phyloP scores from a whole-genome alignment of 2,329 filamentous ascomycete species.

The Scedosporium aurantiacum region DNA sequence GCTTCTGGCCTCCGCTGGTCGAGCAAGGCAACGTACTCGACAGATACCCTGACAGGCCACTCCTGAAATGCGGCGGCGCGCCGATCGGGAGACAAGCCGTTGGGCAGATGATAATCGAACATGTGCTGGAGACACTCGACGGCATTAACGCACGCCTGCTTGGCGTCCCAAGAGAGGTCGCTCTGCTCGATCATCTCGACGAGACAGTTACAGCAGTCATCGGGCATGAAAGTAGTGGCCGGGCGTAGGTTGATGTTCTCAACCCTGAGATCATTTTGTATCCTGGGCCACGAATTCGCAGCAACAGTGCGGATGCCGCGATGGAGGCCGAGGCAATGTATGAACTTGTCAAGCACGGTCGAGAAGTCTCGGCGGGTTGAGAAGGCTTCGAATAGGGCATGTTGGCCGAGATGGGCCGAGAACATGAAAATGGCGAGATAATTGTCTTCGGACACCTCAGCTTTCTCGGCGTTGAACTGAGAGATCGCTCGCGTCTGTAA shows the following conservation, averaged over 20 bases:
- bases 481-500: constrained; percentile 32
- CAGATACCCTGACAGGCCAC: constrained; percentile 8
- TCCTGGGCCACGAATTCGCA: constrained; percentile 19
- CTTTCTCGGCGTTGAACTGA: constrained; percentile 23
- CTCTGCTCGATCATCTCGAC: constrained; percentile 20
- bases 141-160: constrained; percentile 12
- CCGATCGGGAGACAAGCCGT: constrained; percentile 5
- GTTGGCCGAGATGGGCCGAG: constrained; percentile 30
- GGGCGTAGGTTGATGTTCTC: constrained; percentile 9
- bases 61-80: constrained; percentile 13
- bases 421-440: constrained; percentile 33
- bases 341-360: constrained; percentile 27
- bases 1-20: constrained; percentile 26
- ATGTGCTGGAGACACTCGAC: constrained; percentile 19
- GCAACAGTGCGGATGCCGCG: constrained; percentile 29
- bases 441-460: constrained; percentile 14
- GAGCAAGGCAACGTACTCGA: constrained; percentile 24
- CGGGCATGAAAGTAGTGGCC: neutral
- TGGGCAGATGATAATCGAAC: constrained; percentile 15
- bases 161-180: constrained; percentile 11
- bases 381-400: constrained; percentile 37
- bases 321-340: constrained; percentile 30
- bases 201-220: constrained; percentile 16
- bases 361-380: constrained; percentile 26
- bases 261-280: constrained; percentile 12